phyloP scores from a whole-genome alignment of 371 early-diverging fungal species.

The Mortierella sp. region DNA sequence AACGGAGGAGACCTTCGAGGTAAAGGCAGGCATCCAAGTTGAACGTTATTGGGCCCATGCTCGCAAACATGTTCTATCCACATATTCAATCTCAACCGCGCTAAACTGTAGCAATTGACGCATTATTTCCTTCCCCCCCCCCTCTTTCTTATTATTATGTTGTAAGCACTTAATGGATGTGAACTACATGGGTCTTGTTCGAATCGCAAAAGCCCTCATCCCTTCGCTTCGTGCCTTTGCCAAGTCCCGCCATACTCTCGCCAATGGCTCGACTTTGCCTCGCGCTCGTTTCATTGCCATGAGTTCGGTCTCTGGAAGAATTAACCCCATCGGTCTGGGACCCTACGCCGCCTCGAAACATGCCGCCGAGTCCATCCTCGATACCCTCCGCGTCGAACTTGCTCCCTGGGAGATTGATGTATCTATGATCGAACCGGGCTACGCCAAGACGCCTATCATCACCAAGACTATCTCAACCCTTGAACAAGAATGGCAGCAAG shows the following conservation, averaged over 20 bases:
- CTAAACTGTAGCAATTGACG: not conserved
- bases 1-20: conserved; percentile 11
- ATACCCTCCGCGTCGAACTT: conserved; percentile 59
- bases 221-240: conserved; percentile 55
- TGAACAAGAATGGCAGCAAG: conserved; percentile 36
- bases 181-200: conserved; percentile 52
- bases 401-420: conserved; percentile 63
- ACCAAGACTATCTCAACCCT: conserved; percentile 22
- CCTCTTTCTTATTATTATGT: not conserved
- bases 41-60: too few species aligned
- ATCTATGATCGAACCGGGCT: conserved; percentile 58
- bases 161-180: not conserved
- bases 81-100: not conserved
- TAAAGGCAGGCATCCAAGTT: not conserved
- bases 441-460: conserved; percentile 45
- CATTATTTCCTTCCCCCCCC: too few species aligned
- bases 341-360: conserved; percentile 61
- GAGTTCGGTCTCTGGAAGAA: conserved; percentile 59
- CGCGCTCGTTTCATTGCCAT: conserved; percentile 57
- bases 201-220: conserved; percentile 56
- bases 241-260: conserved; percentile 37
- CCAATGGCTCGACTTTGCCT: conserved; percentile 46
- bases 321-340: conserved; percentile 51
- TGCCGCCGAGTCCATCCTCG: conserved; percentile 60
- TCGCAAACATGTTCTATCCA: too few species aligned